Conservation (phyloP, 495 filamentous ascomycete genomes). For the Neurospora sublineolata region DNA sequence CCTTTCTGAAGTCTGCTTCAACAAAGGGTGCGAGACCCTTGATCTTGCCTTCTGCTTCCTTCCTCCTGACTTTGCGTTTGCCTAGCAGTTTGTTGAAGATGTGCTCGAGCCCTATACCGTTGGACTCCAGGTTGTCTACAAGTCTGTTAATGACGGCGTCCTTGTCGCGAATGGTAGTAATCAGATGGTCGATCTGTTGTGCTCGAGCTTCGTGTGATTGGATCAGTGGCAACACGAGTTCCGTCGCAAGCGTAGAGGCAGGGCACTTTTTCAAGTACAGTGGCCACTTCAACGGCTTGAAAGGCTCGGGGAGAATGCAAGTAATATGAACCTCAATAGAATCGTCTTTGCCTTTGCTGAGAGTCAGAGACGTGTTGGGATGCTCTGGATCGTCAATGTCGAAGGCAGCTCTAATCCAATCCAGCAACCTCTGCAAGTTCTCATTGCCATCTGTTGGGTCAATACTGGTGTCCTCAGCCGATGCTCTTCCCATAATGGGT, state of each 20-base stretch:
- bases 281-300: constrained; percentile 61
- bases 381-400: constrained; percentile 28
- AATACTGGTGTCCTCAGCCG: constrained; percentile 60
- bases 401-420: constrained; percentile 57
- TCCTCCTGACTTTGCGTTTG: constrained; percentile 34
- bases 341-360: constrained; percentile 19
- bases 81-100: constrained; percentile 57
- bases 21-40: constrained; percentile 46
- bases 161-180: constrained; percentile 57
- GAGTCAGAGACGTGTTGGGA: constrained; percentile 23
- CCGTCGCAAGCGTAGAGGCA: constrained; percentile 40
- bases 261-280: constrained; percentile 46
- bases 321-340: constrained; percentile 47
- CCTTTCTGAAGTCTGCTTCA: constrained; percentile 33
- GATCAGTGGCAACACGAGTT: constrained; percentile 61
- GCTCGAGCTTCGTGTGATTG: constrained; percentile 41
- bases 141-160: constrained; percentile 66
- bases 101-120: constrained; percentile 52
- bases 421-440: constrained; percentile 61
- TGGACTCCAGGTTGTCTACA: constrained; percentile 64
- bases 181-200: constrained; percentile 42
- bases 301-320: constrained; percentile 52
- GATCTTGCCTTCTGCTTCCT: constrained; percentile 38
- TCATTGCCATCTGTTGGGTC: constrained; percentile 68
- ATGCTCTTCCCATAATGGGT: constrained; percentile 54